Base-by-base conservation (phyloP, 495 filamentous ascomycete genomes). In the Lasiosphaeris hirsuta region DNA sequence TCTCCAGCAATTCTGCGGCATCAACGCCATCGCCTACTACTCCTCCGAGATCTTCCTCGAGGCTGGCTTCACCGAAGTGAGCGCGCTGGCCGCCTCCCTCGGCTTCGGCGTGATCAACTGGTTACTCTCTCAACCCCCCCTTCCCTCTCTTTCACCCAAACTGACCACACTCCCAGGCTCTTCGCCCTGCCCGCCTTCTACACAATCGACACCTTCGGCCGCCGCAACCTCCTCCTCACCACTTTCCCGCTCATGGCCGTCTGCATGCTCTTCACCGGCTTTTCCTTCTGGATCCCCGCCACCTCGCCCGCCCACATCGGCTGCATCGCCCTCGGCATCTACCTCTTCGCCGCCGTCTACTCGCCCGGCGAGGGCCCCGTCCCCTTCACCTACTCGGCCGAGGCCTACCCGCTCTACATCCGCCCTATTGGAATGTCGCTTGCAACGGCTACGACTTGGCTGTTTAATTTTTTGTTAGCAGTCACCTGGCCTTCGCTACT, bases 171-270 rank as follows among this genome's bases (percentile, higher is more conserved):
- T 5, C 2, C 5, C 23, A 30, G 23, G 73, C 71, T 92, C 19
- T 90, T 91, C 56, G 86, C 88, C 4, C 78, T 91, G 10, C 89
- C 89, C 0, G 89, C 89, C 9, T 74, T 93, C 43, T 90, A 86
- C 67, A 90, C 87, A 4, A 93, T 93, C 57, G 89, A 93, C 65
- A 90, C 86, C 0, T 91, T 89, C 59, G 90, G 89, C n/a, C 84
- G 89, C 3, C 81, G 90, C 14, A 90, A 90, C 59, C 81, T 94
- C 7, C 77, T 93, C 5, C 78, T 93, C 11, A 78, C 79, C 1
- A 93, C 89, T 5, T 92, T 92, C 69, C 90, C 90, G 51, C 74
- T 91, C 7, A 90, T 94, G 86, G 65, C 81, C 0, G 57, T 90
- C 7, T 84, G 78, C 66, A 73, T 92, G 39, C 84, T 92, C 61